Percentiles rank a stretch among this genome's conserved stretches.
These are phyloP conservation scores for Paecilomyces fulvus DNA, from an alignment of 2,329 filamentous ascomycete genomes.

Conservation along the genomic window DNA sequence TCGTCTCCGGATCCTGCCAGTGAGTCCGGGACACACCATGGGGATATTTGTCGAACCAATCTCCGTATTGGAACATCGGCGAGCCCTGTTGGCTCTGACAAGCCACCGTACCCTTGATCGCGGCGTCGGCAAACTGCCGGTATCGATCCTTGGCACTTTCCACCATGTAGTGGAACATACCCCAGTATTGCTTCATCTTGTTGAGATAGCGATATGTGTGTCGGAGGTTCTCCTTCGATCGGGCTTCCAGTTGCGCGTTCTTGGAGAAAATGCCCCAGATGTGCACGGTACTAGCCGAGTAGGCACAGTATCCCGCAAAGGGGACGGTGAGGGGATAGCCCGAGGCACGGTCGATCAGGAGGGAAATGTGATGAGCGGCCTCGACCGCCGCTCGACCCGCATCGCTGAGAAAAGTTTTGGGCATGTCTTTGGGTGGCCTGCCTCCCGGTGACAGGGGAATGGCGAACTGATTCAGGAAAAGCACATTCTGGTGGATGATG, in stretches of 20 bases:
- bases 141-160: conserved; percentile 89
- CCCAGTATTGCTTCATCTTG: conserved; percentile 97
- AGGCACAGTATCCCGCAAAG: conserved; percentile 91
- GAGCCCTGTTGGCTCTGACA: conserved; percentile 36
- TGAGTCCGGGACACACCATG: conserved; percentile 80
- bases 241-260: conserved; percentile 63
- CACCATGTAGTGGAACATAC: conserved; percentile 95
- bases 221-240: conserved; percentile 74
- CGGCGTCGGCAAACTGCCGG: conserved; percentile 72
- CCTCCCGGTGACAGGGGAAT: conserved; percentile 59
- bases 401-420: conserved; percentile 67
- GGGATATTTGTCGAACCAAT: conserved; percentile 95
- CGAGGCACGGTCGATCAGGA: conserved; percentile 70
- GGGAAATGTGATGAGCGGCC: conserved; percentile 79
- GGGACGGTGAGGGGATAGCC: conserved; percentile 77
- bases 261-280: conserved; percentile 86
- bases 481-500: conserved; percentile 75
- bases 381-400: conserved; percentile 68
- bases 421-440: conserved; percentile 60
- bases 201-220: conserved; percentile 84
- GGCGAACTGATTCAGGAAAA: conserved; percentile 85
- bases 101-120: conserved; percentile 52
- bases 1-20: conserved; percentile 65
- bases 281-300: conserved; percentile 88
- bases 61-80: conserved; percentile 84